Percentiles rank a stretch among this genome's conserved stretches.
Evolutionary conservation across 2,329 filamentous ascomycete genomes (phyloP).

Genomic region (Botryosphaeria dothidea): DNA sequence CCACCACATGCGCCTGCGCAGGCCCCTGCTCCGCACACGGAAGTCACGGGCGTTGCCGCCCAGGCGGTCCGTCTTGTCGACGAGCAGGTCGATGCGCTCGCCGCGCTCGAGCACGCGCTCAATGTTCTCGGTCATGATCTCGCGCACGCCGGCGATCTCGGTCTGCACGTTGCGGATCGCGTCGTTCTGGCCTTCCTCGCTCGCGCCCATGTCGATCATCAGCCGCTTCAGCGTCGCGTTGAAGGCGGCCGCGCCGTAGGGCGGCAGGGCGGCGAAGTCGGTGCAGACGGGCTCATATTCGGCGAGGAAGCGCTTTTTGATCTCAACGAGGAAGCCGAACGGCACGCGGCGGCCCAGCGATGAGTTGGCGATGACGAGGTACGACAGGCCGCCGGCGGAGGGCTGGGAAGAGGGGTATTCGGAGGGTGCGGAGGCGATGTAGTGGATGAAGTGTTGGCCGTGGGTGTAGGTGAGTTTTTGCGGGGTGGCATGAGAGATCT

Average conservation of each 20-base stretch:
- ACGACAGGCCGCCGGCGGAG: constrained; percentile 80
- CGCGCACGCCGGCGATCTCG: constrained; percentile 89
- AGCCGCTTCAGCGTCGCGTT: constrained; percentile 75
- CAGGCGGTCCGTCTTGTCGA: constrained; percentile 93
- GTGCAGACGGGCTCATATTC: constrained; percentile 66
- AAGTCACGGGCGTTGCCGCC: constrained; percentile 90
- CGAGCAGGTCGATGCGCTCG: constrained; percentile 88
- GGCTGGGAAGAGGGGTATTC: constrained; percentile 55
- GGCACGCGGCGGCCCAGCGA: constrained; percentile 83
- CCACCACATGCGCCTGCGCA: constrained; percentile 98
- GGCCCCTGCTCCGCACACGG: constrained; percentile 77
- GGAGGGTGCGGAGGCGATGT: constrained; percentile 81
- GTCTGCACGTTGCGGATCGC: constrained; percentile 79
- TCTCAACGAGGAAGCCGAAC: constrained; percentile 88
- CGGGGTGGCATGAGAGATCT: constrained; percentile 77
- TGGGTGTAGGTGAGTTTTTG: constrained; percentile 96
- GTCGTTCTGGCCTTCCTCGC: constrained; percentile 73
- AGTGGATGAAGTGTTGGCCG: constrained; percentile 90
- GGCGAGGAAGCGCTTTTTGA: constrained; percentile 82
- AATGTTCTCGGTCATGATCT: constrained; percentile 96
- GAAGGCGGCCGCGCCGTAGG: constrained; percentile 88
- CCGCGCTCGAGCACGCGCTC: constrained; percentile 82
- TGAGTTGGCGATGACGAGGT: constrained; percentile 82
- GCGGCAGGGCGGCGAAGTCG: constrained; percentile 75
- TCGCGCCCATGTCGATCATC: constrained; percentile 83